Evolutionary conservation across 1,284 basidiomycete species (phyloP).

Genomic region (Pterula multifida): DNA sequence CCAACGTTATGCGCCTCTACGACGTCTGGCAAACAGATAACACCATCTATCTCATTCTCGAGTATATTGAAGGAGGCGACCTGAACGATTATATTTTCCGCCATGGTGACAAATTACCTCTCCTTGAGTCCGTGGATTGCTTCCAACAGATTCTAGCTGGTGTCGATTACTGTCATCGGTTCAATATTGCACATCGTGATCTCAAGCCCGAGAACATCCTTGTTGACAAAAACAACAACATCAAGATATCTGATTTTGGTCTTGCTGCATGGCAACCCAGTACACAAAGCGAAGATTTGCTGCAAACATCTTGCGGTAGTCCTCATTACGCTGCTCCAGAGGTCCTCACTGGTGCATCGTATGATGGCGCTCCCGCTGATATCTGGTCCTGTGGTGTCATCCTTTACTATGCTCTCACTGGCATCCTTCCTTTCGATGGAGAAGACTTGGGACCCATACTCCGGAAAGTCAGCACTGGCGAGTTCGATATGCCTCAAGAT

Average conservation of each 20-base stretch:
- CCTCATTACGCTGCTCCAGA: constrained; percentile 99
- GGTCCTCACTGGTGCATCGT: constrained; percentile 76
- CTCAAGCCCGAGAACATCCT: constrained; percentile 95
- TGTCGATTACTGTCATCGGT: constrained; percentile 92
- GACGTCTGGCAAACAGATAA: constrained; percentile 96
- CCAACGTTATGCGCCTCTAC: constrained; percentile 88
- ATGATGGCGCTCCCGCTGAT: constrained; percentile 85
- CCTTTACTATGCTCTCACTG: constrained; percentile 86
- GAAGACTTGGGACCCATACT: constrained; percentile 68
- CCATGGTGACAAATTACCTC: constrained; percentile 56
- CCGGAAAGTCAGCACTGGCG: constrained; percentile 76
- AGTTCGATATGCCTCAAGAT: constrained; percentile 74
- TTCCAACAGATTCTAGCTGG: constrained; percentile 96
- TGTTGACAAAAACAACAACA: constrained; percentile 74
- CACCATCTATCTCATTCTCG: constrained; percentile 88
- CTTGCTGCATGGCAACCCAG: constrained; percentile 85
- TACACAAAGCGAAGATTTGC: constrained; percentile 39
- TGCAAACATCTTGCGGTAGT: constrained; percentile 89
- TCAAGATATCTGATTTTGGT: constrained; percentile 98
- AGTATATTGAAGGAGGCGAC: constrained; percentile 96
- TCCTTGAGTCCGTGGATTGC: constrained; percentile 79
- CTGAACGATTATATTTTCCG: constrained; percentile 88
- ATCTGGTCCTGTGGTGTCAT: constrained; percentile 99
- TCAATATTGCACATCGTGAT: constrained; percentile 96
- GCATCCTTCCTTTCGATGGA: constrained; percentile 90